Evolutionary conservation across 2,329 filamentous ascomycete species (phyloP).

Genomic region (Aureobasidium sp.): DNA sequence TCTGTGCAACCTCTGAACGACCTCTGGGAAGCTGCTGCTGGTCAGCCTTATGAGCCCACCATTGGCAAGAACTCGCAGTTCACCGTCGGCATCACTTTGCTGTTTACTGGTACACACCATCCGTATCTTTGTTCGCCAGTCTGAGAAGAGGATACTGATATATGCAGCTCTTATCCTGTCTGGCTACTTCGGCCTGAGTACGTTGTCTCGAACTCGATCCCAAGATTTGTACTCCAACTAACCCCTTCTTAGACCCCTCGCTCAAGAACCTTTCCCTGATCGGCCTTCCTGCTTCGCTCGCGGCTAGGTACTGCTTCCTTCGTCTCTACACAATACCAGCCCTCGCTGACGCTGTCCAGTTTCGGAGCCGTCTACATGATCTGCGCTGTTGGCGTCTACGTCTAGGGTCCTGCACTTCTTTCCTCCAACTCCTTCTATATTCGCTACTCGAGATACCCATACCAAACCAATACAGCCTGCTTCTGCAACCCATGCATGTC

Average conservation of each 20-base stretch:
- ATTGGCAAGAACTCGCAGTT: constrained; percentile 81
- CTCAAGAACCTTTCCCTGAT: constrained; percentile 66
- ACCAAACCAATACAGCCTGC: constrained; percentile 2
- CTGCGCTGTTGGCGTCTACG: constrained; percentile 96
- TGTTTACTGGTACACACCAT: constrained; percentile 50
- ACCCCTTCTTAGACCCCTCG: constrained; percentile 60
- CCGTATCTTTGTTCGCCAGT: not conserved
- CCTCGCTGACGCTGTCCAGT: constrained; percentile 37
- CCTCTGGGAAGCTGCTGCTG: constrained; percentile 87
- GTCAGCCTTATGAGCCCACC: constrained; percentile 72
- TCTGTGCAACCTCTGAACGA: constrained; percentile 70
- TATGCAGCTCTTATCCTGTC: constrained; percentile 55
- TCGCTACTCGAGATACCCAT: constrained; percentile 8
- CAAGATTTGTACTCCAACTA: not conserved
- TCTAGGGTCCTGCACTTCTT: constrained; percentile 45
- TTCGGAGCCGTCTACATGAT: constrained; percentile 98
- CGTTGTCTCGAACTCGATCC: constrained; percentile 16
- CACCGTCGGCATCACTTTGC: constrained; percentile 65
- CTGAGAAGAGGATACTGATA: constrained; percentile 15
- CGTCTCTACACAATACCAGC: constrained; percentile 7
- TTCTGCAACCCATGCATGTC: not conserved
- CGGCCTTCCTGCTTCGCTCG: constrained; percentile 77
- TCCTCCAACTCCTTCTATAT: not conserved
- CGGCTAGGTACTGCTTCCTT: constrained; percentile 63
- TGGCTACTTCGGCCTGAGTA: constrained; percentile 81